A percentile compares a stretch with the other conserved stretches of the same genome.
Conservation (phyloP, 2,329 filamentous ascomycete genomes). For the Penicillium sp. region DNA sequence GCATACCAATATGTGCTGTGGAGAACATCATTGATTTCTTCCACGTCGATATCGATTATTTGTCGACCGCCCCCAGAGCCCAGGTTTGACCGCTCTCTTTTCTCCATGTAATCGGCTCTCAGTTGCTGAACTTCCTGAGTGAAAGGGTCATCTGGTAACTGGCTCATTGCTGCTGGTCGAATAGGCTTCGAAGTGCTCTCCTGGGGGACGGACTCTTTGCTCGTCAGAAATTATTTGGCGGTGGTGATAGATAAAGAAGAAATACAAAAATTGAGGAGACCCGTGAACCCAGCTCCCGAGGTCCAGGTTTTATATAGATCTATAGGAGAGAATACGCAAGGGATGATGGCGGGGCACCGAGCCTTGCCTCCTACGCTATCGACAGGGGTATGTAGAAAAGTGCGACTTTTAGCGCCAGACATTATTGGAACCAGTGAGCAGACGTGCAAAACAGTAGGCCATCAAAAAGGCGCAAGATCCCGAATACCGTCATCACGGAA, state of each 20-base stretch:
- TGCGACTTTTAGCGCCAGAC: too few relatives aligned
- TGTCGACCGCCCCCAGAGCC: neutral
- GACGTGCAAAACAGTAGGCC: too few relatives aligned
- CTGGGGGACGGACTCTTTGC: neutral
- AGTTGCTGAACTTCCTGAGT: neutral
- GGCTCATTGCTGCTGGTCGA: neutral
- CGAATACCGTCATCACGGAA: too few relatives aligned
- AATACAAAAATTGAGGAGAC: neutral
- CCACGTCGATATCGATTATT: neutral
- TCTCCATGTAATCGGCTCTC: neutral
- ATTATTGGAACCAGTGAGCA: too few relatives aligned
- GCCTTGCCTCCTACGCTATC: too few relatives aligned
- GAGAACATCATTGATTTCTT: neutral
- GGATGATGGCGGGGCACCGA: too few relatives aligned
- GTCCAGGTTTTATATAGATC: too few relatives aligned
- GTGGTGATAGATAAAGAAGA: neutral
- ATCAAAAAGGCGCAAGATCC: too few relatives aligned
- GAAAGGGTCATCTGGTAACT: neutral
- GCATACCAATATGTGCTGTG: constrained; percentile 1
- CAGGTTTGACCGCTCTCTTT: neutral
- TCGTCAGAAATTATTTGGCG: neutral
- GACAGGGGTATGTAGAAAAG: too few relatives aligned
- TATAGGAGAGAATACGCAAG: too few relatives aligned
- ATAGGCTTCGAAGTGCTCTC: neutral
- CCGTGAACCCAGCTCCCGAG: too few relatives aligned